These are phyloP conservation scores for Fusarium scirpi DNA, from an alignment of 2,329 filamentous ascomycete species.

Conservation along the genomic window DNA sequence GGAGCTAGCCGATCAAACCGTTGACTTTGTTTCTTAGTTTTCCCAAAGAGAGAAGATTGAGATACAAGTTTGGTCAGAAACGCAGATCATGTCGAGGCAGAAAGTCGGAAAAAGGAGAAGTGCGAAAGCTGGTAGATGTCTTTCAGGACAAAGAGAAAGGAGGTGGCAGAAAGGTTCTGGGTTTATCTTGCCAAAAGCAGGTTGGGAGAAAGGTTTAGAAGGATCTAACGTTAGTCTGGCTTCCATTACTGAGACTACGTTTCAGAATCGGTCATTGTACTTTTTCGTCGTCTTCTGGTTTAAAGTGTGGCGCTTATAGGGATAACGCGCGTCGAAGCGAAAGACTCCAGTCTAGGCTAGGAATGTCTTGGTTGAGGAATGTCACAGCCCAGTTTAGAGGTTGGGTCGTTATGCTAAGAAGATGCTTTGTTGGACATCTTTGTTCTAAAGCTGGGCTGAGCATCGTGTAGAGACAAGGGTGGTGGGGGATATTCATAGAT, in stretches of 20 bases:
- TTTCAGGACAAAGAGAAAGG: conserved; percentile 20
- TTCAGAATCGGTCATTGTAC: conserved; percentile 32
- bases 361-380: conserved; percentile 35
- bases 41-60: not conserved
- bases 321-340: conserved; percentile 33
- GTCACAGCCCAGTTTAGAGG: conserved; percentile 15
- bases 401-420: not conserved
- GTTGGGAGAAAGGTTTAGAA: not conserved
- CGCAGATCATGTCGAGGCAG: not conserved
- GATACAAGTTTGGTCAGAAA: not conserved
- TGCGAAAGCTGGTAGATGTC: conserved; percentile 2
- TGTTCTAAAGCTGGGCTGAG: conserved; percentile 1
- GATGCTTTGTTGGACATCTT: conserved; percentile 22
- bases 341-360: not conserved
- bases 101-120: conserved; percentile 1
- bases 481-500: not conserved
- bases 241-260: conserved; percentile 28
- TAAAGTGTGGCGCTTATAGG: conserved; percentile 25
- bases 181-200: conserved; percentile 6
- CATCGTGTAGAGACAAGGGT: conserved; percentile 1
- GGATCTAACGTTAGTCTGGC: conserved; percentile 24
- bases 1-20: not conserved
- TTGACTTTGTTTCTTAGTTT: not conserved
- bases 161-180: conserved; percentile 21
- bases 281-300: not conserved